Evolutionary conservation across 106 monocot species (phyloP).

Genomic region (Agapanthus africanus): DNA sequence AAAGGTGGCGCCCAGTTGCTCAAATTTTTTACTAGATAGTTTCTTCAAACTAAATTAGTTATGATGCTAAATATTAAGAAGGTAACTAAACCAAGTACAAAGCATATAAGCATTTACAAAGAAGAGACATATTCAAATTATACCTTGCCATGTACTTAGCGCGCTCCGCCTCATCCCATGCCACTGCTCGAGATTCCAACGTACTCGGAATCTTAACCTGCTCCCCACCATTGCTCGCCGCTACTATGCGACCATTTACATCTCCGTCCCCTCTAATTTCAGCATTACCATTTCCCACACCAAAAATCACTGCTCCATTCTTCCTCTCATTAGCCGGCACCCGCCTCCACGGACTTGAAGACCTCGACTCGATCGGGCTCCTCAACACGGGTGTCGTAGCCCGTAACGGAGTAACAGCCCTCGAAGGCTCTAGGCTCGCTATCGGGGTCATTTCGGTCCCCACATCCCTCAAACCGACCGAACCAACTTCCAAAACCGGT

Average conservation of each 20-base stretch:
- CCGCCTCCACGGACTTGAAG: conserved; percentile 48
- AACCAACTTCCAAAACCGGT: conserved; percentile 24
- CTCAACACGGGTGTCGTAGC: conserved; percentile 51
- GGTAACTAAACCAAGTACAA: no score
- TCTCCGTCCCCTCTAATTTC: not conserved
- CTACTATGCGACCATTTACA: no score
- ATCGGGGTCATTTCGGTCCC: conserved; percentile 97
- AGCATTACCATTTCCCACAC: conserved; percentile 4
- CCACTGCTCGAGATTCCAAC: conserved; percentile 55
- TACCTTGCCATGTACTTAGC: conserved; percentile 80
- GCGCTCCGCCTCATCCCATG: conserved; percentile 73
- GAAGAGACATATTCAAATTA: not conserved
- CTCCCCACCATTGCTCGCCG: not conserved
- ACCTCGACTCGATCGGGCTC: conserved; percentile 68
- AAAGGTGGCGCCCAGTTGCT: no score
- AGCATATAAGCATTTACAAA: no score
- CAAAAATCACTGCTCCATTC: no score
- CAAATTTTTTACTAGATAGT: no score
- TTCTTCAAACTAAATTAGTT: no score
- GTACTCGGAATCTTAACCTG: conserved; percentile 18
- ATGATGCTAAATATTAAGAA: no score
- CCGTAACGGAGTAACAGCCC: conserved; percentile 62
- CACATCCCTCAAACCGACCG: conserved; percentile 73
- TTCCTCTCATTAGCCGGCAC: no score
- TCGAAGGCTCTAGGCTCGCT: conserved; percentile 81